A percentile compares a stretch with the other conserved stretches of the same genome.
These are phyloP conservation scores for Mortierella sp. DNA, from an alignment of 371 early-diverging fungal species.

Conservation along the genomic window DNA sequence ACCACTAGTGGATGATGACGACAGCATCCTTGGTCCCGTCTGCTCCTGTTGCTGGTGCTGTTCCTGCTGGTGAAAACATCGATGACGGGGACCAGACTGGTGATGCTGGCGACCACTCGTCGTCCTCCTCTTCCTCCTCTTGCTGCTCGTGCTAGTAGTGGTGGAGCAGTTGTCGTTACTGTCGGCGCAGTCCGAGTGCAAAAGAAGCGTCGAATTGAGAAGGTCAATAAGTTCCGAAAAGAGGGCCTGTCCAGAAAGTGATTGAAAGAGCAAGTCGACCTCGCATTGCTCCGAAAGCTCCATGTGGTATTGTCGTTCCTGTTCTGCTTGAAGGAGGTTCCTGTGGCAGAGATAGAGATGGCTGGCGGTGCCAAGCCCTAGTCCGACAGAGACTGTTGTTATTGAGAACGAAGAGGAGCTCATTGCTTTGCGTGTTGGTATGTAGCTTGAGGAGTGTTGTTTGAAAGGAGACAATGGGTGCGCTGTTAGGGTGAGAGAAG, in stretches of 20 bases:
- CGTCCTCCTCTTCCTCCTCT: not conserved
- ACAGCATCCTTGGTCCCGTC: not conserved
- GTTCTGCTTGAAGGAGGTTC: slow-evolving; percentile 19
- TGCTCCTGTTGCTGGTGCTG: not conserved
- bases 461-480: not conserved
- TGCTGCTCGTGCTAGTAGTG: not conserved
- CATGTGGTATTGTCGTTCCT: not conserved
- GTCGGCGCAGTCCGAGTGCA: not conserved
- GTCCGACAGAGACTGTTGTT: slow-evolving; percentile 17
- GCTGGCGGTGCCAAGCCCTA: slow-evolving; percentile 25
- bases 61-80: not conserved
- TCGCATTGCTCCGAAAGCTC: slow-evolving; percentile 5
- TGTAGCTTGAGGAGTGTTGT: not conserved
- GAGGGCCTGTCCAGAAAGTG: slow-evolving; percentile 18
- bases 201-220: slow-evolving; percentile 12
- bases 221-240: slow-evolving; percentile 24
- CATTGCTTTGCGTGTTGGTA: not conserved
- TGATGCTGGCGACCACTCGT: not conserved
- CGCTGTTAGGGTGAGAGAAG: no score
- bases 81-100: not conserved
- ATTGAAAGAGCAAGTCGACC: slow-evolving; percentile 11
- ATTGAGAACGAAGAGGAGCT: slow-evolving; percentile 11
- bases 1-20: not conserved
- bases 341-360: slow-evolving; percentile 26
- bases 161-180: not conserved